Evolutionary conservation across 2,329 filamentous ascomycete species (phyloP), one percentile per base, ranked within the genome.

Genomic region (Alternaria sp.): DNA sequence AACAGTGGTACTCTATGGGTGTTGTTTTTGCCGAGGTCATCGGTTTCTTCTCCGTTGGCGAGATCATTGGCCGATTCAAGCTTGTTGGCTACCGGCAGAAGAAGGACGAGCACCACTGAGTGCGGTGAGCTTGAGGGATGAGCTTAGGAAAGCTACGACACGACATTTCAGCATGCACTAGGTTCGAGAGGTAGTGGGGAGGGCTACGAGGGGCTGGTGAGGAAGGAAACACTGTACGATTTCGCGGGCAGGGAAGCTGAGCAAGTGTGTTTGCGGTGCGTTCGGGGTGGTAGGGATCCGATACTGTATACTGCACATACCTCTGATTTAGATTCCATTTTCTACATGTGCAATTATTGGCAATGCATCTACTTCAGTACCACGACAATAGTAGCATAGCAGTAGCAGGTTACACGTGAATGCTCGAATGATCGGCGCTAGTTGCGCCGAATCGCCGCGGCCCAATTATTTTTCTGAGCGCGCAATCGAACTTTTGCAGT

Each of bases 1-100:
- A 88, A 70, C 90, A 96, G 81, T 79, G 94, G 71, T 86, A 87
- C 56, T 82, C 90, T 54, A 90, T 86, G 62, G 92, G 91, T 71
- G 91, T 99, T 61, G 84, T 97, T 64, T 82, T 86, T 48, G 94
- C 94, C 57, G 94, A 99, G 84, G 87, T 93, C 51, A 82, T 99
- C 69, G 95, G 95, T 63, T 99, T 99, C 88, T 99, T 98, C 87
- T 96, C 94, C 63, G 88, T 98, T 56, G 95, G 95, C 68, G 94
- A 98, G 87, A 98, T 99, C 81, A 89, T 99, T 75, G 95, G 95
- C 75, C 88, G 94, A 76, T 88, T 95, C 84, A 98, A 99, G 91
- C 81, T 99, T 72, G 86, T 99, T 72, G 95, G 95, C 67, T 99
- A 99, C 87, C 75, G 81, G 70, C 67, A 71, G 41, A 77, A 71